Evolutionary conservation across 2,329 filamentous ascomycete genomes (phyloP).

Genomic region (Verticillium alfalfae): DNA sequence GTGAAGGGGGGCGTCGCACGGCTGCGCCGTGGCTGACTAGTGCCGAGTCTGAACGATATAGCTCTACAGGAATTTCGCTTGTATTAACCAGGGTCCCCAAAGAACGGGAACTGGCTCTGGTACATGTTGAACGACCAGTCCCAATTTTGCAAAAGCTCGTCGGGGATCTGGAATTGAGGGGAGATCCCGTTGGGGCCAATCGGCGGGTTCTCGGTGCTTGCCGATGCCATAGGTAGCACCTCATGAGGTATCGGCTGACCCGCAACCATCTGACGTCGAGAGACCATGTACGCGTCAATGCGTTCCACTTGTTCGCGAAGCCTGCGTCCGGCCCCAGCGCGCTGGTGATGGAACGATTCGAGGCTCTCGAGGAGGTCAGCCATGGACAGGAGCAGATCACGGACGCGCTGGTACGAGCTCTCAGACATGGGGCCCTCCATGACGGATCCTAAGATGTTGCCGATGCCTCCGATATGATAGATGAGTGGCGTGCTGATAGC

Average conservation of each 20-base stretch:
- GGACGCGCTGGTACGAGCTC: constrained; percentile 17
- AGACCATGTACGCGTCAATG: constrained; percentile 17
- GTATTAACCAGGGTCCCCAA: neutral
- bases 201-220: neutral
- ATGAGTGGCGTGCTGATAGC: constrained; percentile 25
- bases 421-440: constrained; percentile 23
- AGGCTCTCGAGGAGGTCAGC: constrained; percentile 20
- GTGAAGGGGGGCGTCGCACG: neutral
- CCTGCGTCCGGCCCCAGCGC: constrained; percentile 14
- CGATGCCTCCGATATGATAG: constrained; percentile 25
- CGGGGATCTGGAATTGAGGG: constrained; percentile 2
- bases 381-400: constrained; percentile 22
- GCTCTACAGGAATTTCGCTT: neutral
- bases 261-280: constrained; percentile 7
- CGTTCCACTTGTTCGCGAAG: constrained; percentile 15
- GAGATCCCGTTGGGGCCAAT: neutral
- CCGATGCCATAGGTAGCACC: neutral
- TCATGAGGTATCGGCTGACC: neutral
- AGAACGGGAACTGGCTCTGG: constrained; percentile 1
- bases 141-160: constrained; percentile 5
- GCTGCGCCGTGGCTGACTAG: neutral
- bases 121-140: constrained; percentile 2
- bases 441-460: constrained; percentile 25
- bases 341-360: constrained; percentile 14
- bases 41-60: neutral